These are phyloP conservation scores for Dictyostelium brefeldianum DNA, from an alignment of 78 protist species.

Conservation along the genomic window DNA sequence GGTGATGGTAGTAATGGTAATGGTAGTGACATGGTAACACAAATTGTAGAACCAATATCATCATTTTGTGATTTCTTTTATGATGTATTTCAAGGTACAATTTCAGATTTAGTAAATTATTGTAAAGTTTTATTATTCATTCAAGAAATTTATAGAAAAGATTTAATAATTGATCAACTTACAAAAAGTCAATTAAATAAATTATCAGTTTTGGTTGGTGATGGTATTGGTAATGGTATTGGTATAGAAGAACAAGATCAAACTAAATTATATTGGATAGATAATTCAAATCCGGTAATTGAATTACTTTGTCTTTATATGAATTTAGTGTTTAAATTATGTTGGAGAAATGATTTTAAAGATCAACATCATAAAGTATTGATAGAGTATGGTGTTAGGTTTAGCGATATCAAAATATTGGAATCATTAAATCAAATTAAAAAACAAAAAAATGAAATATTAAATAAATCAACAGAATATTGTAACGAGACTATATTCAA, in stretches of 20 bases:
- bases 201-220: neutral
- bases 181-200: neutral
- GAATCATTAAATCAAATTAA: neutral
- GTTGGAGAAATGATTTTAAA: neutral
- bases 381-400: constrained; percentile 2
- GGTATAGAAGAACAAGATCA: neutral
- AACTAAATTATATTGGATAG: neutral
- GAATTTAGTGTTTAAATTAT: neutral
- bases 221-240: too few relatives aligned
- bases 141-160: neutral
- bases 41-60: constrained; percentile 2
- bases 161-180: neutral
- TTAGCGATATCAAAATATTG: neutral
- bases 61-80: neutral
- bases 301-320: neutral
- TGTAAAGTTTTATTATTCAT: neutral
- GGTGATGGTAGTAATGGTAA: neutral
- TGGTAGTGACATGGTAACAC: neutral
- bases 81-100: neutral
- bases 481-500: neutral
- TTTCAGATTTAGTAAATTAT: neutral
- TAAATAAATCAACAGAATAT: constrained; percentile 4
- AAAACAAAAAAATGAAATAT: neutral
- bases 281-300: neutral
- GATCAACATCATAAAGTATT: neutral